Conservation (phyloP, 805 yeast genomes). For the Starmerella vitae region DNA sequence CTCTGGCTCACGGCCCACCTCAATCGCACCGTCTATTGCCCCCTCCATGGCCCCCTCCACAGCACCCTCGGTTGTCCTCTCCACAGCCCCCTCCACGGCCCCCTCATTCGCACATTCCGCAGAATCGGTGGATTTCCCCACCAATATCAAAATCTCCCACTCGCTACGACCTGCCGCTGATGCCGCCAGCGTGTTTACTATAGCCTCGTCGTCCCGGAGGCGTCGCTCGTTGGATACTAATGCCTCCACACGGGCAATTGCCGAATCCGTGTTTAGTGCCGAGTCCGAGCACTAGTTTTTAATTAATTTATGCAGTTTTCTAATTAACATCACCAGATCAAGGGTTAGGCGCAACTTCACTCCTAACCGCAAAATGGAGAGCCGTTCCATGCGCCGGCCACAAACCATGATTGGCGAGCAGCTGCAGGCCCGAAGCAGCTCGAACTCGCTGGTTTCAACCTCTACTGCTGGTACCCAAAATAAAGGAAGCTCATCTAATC, state of each 20-base stretch:
- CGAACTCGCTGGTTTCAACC: slow-evolving; percentile 2
- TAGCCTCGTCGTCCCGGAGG: slow-evolving; percentile 28
- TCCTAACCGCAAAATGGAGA: background rate
- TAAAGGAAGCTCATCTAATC: background rate
- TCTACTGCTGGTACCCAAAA: background rate
- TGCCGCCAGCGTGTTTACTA: slow-evolving; percentile 28
- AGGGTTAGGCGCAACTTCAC: background rate
- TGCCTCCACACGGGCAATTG: slow-evolving; percentile 29
- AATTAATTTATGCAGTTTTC: too few species aligned
- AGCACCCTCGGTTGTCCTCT: background rate
- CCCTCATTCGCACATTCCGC: background rate
- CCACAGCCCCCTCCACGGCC: background rate
- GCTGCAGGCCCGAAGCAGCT: slow-evolving; percentile 7
- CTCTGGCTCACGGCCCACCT: too few species aligned
- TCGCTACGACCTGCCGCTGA: slow-evolving; percentile 16
- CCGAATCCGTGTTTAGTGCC: slow-evolving; percentile 21
- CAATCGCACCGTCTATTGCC: too few species aligned
- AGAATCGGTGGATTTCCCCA: background rate
- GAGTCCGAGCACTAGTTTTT: slow-evolving; percentile 4
- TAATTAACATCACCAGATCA: too few species aligned
- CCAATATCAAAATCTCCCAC: background rate
- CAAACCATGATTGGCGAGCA: slow-evolving; percentile 22
- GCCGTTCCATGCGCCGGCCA: slow-evolving; percentile 19
- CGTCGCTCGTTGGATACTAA: slow-evolving; percentile 29
- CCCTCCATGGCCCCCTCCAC: too few species aligned